Percentiles rank a stretch among this genome's conserved stretches.
Evolutionary conservation across 73 alveolate genomes (phyloP).

Genomic region (Uronychia binucleata): DNA sequence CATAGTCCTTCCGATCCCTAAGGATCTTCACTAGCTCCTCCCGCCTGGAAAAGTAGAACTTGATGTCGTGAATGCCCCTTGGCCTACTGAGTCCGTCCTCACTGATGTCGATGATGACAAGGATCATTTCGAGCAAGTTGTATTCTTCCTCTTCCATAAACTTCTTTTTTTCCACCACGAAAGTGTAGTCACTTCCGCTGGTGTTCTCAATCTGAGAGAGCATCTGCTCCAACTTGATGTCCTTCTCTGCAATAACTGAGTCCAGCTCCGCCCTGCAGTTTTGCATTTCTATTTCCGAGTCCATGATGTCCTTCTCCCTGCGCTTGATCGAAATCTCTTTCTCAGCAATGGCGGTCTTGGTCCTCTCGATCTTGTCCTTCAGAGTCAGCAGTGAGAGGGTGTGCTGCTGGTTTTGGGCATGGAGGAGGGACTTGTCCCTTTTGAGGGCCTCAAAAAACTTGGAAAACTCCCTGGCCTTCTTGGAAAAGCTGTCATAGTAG

Average conservation of each 20-base stretch:
- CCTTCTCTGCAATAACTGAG: constrained; percentile 33
- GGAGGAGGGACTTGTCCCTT: constrained; percentile 31
- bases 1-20: constrained; percentile 25
- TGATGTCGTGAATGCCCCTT: constrained; percentile 26
- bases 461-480: constrained; percentile 40
- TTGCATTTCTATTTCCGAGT: constrained; percentile 33
- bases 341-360: constrained; percentile 13
- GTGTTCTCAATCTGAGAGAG: constrained; percentile 31
- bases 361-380: constrained; percentile 29
- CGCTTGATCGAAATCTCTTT: constrained; percentile 24
- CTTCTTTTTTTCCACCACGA: background rate
- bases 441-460: constrained; percentile 45
- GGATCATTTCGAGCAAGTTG: constrained; percentile 19
- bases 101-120: constrained; percentile 10
- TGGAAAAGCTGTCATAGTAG: constrained; percentile 52
- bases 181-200: constrained; percentile 33
- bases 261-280: constrained; percentile 35
- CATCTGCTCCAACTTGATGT: constrained; percentile 28
- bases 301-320: constrained; percentile 34
- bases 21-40: constrained; percentile 32
- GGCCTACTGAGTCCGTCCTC: constrained; percentile 16
- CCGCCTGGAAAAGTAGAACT: constrained; percentile 38
- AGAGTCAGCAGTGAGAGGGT: constrained; percentile 16
- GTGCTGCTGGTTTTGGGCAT: constrained; percentile 22
- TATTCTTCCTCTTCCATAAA: constrained; percentile 14